phyloP scores from a whole-genome alignment of 1,139 yeast species.

The Pichia sp. region DNA sequence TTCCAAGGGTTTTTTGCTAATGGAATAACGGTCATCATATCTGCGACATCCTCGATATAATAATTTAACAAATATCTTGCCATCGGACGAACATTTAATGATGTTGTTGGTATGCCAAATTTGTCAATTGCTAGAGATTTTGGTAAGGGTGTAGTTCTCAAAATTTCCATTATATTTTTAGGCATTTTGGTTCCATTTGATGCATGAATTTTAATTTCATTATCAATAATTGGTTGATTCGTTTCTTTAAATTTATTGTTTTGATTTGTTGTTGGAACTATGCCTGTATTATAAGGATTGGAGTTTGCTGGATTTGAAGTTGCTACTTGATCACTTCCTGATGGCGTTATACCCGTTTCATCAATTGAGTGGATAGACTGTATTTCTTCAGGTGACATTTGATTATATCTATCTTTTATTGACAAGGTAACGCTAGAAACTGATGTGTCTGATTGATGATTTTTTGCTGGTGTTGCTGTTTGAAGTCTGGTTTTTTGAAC shows the following conservation, averaged over 20 bases:
- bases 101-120: constrained; percentile 51
- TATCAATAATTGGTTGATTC: constrained; percentile 16
- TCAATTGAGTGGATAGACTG: constrained; percentile 7
- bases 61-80: constrained; percentile 66
- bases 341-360: constrained; percentile 1
- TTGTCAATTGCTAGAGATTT: constrained; percentile 33
- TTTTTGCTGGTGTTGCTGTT: background rate
- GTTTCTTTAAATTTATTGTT: constrained; percentile 14
- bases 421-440: background rate
- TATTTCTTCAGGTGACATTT: constrained; percentile 7
- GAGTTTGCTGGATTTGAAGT: constrained; percentile 3
- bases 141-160: constrained; percentile 41
- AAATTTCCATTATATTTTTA: constrained; percentile 40
- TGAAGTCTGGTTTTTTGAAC: background rate
- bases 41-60: constrained; percentile 76
- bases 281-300: constrained; percentile 4
- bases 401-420: background rate
- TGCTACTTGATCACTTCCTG: constrained; percentile 5
- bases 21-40: constrained; percentile 81
- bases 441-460: background rate
- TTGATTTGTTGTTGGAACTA: constrained; percentile 14
- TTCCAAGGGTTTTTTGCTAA: constrained; percentile 84
- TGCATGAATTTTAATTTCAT: constrained; percentile 27
- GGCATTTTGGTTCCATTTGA: constrained; percentile 30
- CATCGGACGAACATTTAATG: constrained; percentile 58